These are phyloP conservation scores for Aspergillus sparsus DNA, from an alignment of 495 filamentous ascomycete genomes.

Conservation along the genomic window DNA sequence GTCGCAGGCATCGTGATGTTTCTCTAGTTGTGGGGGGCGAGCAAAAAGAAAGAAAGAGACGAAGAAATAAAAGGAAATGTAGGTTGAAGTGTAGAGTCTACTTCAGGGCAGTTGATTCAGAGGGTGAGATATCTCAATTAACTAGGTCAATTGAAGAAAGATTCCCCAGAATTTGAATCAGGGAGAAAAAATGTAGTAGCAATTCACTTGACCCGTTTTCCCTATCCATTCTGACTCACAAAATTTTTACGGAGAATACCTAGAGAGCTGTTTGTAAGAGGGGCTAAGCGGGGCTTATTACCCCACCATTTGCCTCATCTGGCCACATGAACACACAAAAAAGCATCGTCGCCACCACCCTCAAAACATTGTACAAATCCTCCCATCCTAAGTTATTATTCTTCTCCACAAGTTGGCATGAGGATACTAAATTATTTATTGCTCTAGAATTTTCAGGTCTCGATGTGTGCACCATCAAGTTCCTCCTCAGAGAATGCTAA, in stretches of 20 bases:
- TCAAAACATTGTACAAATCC: neutral
- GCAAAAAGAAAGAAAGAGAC: neutral
- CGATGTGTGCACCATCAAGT: too few species aligned
- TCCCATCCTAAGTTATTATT: neutral
- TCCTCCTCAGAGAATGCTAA: too few species aligned
- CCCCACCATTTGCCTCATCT: neutral
- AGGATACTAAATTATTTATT: neutral
- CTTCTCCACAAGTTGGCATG: neutral
- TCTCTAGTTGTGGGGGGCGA: neutral
- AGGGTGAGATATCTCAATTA: neutral
- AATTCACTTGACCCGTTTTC: neutral
- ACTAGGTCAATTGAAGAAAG: neutral
- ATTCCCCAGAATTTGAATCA: neutral
- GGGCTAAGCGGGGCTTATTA: neutral
- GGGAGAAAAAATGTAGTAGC: neutral
- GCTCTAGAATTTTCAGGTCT: too few species aligned
- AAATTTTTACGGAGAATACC: neutral
- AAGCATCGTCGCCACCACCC: neutral
- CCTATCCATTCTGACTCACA: neutral
- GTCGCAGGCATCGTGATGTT: conserved; percentile 20
- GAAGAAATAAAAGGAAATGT: neutral
- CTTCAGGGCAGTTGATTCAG: too few species aligned
- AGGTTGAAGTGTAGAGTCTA: neutral
- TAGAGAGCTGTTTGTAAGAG: neutral
- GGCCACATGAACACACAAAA: neutral